phyloP scores from a whole-genome alignment of 495 filamentous ascomycete species.

The Cercophora samala region DNA sequence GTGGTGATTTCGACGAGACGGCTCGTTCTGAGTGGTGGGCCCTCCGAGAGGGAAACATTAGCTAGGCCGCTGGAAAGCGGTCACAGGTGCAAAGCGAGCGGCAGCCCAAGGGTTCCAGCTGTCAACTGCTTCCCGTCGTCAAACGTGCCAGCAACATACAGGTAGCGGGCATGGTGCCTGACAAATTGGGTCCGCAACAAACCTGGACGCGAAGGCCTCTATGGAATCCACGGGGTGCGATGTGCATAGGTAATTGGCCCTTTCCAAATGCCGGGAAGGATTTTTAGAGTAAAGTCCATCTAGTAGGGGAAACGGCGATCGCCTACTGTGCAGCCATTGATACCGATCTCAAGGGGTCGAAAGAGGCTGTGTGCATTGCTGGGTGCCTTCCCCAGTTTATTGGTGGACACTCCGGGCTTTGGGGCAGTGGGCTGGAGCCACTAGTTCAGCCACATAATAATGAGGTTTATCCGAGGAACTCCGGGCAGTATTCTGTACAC shows the following conservation, averaged over 20 bases:
- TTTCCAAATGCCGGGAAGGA: not conserved
- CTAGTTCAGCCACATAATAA: not conserved
- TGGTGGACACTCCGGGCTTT: not conserved
- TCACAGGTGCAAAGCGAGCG: conserved; percentile 1
- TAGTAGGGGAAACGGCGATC: not conserved
- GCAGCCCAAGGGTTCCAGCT: conserved; percentile 2
- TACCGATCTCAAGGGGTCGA: not conserved
- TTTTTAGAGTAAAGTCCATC: not conserved
- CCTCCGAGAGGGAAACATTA: not conserved
- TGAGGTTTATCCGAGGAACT: not conserved
- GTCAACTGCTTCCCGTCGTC: not conserved
- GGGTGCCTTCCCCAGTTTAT: not conserved
- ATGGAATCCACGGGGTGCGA: not conserved
- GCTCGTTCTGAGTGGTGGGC: not conserved
- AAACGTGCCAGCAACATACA: not conserved
- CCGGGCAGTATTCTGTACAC: not conserved
- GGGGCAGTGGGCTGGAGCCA: not conserved
- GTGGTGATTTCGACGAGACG: not conserved
- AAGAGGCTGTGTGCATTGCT: not conserved
- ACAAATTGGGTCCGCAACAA: conserved; percentile 6
- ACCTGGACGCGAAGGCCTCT: no score
- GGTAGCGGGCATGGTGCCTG: not conserved
- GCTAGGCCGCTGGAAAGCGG: not conserved
- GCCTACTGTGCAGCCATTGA: not conserved
- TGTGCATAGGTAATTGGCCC: not conserved